Conservation (phyloP, 1,139 yeast genomes). For the Pichia norvegensis region DNA sequence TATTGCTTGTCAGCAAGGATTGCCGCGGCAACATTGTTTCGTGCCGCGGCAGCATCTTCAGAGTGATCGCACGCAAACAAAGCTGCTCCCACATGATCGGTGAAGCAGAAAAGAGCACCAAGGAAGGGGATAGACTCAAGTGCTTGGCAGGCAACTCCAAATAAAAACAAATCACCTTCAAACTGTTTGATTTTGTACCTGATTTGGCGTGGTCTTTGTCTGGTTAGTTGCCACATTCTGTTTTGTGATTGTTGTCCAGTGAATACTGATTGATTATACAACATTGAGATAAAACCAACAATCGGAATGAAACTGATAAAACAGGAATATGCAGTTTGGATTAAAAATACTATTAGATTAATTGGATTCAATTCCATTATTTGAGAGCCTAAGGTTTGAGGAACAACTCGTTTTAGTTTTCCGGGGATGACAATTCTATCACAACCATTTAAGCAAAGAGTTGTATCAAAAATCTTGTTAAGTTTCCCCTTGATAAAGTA, state of each 20-base stretch:
- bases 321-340: constrained; percentile 1
- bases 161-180: constrained; percentile 28
- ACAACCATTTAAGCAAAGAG: constrained; percentile 22
- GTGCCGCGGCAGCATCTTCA: constrained; percentile 6
- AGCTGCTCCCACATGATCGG: constrained; percentile 67
- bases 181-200: constrained; percentile 20
- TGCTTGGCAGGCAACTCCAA: constrained; percentile 53
- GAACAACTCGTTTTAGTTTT: constrained; percentile 24
- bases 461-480: constrained; percentile 22
- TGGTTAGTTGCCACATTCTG: constrained; percentile 19
- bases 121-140: constrained; percentile 58
- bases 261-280: constrained; percentile 15
- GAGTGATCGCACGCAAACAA: constrained; percentile 9
- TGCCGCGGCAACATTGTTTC: constrained; percentile 1
- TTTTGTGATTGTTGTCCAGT: constrained; percentile 16
- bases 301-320: constrained; percentile 20
- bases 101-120: constrained; percentile 49
- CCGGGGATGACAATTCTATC: constrained; percentile 26
- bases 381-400: constrained; percentile 20
- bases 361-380: constrained; percentile 10
- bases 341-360: not conserved
- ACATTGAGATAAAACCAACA: constrained; percentile 18
- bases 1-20: not conserved
- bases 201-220: constrained; percentile 29
- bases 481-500: constrained; percentile 22